Base-by-base conservation (phyloP, 306 rosid genomes). In the Sesbania bispinosa region DNA sequence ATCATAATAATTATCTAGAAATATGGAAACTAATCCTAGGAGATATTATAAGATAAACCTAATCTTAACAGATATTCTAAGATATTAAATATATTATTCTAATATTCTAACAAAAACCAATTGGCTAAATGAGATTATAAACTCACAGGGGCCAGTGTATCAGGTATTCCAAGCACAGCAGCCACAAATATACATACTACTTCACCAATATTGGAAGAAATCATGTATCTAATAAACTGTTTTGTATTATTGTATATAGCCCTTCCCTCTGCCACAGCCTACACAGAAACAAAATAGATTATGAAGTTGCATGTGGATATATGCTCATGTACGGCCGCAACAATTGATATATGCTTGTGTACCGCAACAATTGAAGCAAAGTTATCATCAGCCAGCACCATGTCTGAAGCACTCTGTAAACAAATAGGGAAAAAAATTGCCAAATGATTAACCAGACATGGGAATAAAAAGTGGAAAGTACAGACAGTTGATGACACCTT, bases 251-350 rank as follows among this genome's bases (percentile, higher is more conserved):
- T 90, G 82, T 93, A 93, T 69, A 93, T 93, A 63, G 98, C 97
- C 83, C 98, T 85, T 71, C 98, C 98, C 88, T 93, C 98, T 62
- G 98, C 97, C 73, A 93, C 94, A 61, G 97, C 98, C 98, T 93
- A 81, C 79, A 43, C 67, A 71, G 18, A 64, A 71, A 71, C 36
- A 78, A 71, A n/a, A 72, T 51, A 14, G 46, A 53, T 73, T 63
- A 70, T 10, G 62, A 62, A 76, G 53, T 62, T 80, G 35, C 73
- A 83, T 20, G 35, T 30, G 71, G 32, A 60, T 39, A 46, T n/a
- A n/a, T n/a, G n/a, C n/a, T n/a, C n/a, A n/a, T n/a, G n/a, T n/a
- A n/a, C n/a, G n/a, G n/a, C n/a, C n/a, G n/a, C n/a, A 72, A 75
- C 36, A 63, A 70, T 46, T 23, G 59, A 32, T 68, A 72, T 48